phyloP scores from a whole-genome alignment of 495 filamentous ascomycete species.

The Aspergillus nanangensis region DNA sequence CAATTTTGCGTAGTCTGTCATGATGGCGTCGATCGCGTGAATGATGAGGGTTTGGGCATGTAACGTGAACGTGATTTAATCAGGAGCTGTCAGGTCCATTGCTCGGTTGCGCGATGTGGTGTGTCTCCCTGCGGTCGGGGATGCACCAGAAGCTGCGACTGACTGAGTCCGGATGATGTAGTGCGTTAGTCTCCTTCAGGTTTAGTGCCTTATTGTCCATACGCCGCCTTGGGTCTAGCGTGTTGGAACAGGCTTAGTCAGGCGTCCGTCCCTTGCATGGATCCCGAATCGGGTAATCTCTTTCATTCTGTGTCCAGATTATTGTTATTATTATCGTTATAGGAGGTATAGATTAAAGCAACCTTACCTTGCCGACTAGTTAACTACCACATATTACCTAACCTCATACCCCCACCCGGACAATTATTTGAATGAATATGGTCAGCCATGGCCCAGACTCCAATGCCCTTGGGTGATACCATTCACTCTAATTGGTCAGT shows the following conservation, averaged over 20 bases:
- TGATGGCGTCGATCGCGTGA: conserved; percentile 16
- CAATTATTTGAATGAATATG: too few species aligned
- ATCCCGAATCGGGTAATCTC: background rate
- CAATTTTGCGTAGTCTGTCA: conserved; percentile 48
- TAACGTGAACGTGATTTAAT: conserved; percentile 1
- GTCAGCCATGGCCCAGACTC: too few species aligned
- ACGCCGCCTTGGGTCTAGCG: conserved; percentile 1
- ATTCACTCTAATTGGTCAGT: conserved; percentile 10
- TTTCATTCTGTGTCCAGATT: too few species aligned
- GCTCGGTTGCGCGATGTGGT: conserved; percentile 29
- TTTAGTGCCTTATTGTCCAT: background rate
- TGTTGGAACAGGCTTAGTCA: background rate
- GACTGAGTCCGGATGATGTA: conserved; percentile 21
- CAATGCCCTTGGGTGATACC: too few species aligned
- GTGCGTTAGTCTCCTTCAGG: conserved; percentile 16
- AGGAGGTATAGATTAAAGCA: too few species aligned
- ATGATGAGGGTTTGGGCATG: too few species aligned
- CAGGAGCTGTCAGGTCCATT: conserved; percentile 9
- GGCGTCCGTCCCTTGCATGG: too few species aligned
- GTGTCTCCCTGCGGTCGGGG: conserved; percentile 19
- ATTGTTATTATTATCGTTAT: too few species aligned
- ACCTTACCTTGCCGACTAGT: too few species aligned
- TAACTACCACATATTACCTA: too few species aligned
- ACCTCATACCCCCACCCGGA: too few species aligned
- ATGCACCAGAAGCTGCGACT: too few species aligned